Evolutionary conservation across 2,329 filamentous ascomycete genomes (phyloP), one percentile per base, ranked within the genome.

Genomic region (Penicillium hesseltinei): DNA sequence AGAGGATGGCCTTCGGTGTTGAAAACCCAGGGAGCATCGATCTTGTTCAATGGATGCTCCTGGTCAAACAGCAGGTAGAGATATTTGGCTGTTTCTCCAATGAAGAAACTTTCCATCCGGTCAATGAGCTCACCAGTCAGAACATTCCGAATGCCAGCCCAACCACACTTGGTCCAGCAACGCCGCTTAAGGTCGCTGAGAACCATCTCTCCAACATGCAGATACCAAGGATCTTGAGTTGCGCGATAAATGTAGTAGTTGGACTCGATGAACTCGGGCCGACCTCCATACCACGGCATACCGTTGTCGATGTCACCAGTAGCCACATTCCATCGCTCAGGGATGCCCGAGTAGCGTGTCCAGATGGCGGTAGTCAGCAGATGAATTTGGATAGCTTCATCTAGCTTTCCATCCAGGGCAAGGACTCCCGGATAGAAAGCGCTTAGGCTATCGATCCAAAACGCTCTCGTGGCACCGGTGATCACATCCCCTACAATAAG

Each of bases 51-150:
- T 0, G 92, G 91, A 75, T 97, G 94, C 15, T 87, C 82, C 5
- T 87, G 83, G 63, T 96, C 90, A 73, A 95, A 97, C 2, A 97
- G 84, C 54, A 99, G 79, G 72, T 95, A 97, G 61, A 99, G 80
- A 73, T 99, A 99, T 75, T 97, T 97, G 44, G 91, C 88, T 1
- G 94, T 99, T 75, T 99, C 94, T 15, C 94, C 93, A 1, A 99
- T 82, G 69, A 97, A 97, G 81, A 97, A 99, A 72, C 93, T 97
- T 75, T 99, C 94, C 94, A 97, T 97, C 35, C 94, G 88, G 72
- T 99, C 92, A 65, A 85, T 90, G 74, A 91, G 86, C 75, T 97
- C 91, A 4, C 93, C 93, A 5, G 84, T 90, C 35, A 88, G 80
- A 9, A 93, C 90, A 71, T 92, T 88, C 68, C 92, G 88, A 36